A percentile compares a stretch with the other conserved stretches of the same genome.
Conservation (phyloP, 148 eudicot genomes). For the Vaccinium vitisidaea region DNA sequence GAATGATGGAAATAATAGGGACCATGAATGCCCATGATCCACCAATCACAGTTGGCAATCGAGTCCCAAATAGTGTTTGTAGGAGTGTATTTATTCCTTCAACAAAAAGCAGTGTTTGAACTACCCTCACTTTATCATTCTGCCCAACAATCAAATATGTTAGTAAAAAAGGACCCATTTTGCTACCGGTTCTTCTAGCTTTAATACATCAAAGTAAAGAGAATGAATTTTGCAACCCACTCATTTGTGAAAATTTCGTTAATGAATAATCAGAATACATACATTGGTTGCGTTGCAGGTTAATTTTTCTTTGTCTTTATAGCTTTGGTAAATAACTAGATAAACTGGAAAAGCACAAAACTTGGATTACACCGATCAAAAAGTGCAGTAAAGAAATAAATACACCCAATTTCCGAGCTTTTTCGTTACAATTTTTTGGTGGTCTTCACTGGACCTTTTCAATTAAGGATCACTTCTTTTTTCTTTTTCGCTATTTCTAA, state of each 20-base stretch:
- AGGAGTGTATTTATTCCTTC: slow-evolving; percentile 86
- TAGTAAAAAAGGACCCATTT: not conserved
- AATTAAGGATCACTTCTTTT: not conserved
- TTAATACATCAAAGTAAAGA: not conserved
- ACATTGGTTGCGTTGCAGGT: not conserved
- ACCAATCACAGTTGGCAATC: slow-evolving; percentile 86
- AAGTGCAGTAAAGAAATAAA: not conserved
- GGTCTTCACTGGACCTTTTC: not conserved
- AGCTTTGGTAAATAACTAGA: not conserved
- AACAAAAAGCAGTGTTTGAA: slow-evolving; percentile 90
- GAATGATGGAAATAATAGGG: slow-evolving; percentile 90
- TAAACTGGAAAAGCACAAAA: not conserved
- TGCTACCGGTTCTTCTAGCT: not conserved
- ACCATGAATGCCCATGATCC: slow-evolving; percentile 95
- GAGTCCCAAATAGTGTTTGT: slow-evolving; percentile 88
- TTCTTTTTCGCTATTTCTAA: not conserved
- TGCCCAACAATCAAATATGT: slow-evolving; percentile 26
- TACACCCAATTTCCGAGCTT: not conserved
- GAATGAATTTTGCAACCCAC: not conserved
- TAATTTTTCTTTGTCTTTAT: not conserved
- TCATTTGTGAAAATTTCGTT: not conserved
- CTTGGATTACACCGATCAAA: not conserved
- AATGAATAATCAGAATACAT: not conserved
- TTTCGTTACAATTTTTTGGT: not conserved
- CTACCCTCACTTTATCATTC: slow-evolving; percentile 93